These are phyloP conservation scores for Populus tomentosa DNA, from an alignment of 441 rosid species.

Conservation along the genomic window DNA sequence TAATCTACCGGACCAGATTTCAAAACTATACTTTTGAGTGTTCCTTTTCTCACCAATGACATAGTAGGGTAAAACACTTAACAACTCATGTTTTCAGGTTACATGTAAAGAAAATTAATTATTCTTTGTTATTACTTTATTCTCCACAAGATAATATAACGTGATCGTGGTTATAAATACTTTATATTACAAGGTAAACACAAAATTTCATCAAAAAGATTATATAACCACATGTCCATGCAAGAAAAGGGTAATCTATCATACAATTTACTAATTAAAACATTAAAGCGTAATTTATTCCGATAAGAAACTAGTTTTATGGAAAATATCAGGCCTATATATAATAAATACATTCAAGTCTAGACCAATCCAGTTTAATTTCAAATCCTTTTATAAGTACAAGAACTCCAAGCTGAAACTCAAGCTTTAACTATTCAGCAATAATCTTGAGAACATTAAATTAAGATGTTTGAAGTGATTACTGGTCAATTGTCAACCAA, in stretches of 20 bases:
- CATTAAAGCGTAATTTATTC: background rate
- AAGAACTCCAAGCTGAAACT: background rate
- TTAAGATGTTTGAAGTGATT: background rate
- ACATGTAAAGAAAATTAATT: too few relatives aligned
- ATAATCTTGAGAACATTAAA: background rate
- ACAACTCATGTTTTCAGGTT: too few relatives aligned
- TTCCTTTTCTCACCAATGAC: too few relatives aligned
- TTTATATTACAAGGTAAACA: background rate
- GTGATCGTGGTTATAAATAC: background rate
- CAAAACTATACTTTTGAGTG: too few relatives aligned
- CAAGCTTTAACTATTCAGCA: background rate
- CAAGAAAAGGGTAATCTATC: background rate
- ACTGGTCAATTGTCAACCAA: background rate
- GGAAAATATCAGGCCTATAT: too few relatives aligned
- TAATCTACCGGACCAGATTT: too few relatives aligned
- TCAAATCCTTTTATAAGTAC: background rate
- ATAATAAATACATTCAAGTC: too few relatives aligned
- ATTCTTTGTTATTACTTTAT: too few relatives aligned
- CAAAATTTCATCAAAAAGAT: background rate
- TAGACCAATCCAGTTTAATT: background rate
- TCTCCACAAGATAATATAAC: background rate
- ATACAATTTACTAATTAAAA: too few relatives aligned
- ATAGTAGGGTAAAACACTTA: too few relatives aligned
- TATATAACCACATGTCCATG: background rate
- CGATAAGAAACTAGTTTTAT: background rate